Conservation (phyloP, 495 filamentous ascomycete species). For the Rhizodiscina lignyota region DNA sequence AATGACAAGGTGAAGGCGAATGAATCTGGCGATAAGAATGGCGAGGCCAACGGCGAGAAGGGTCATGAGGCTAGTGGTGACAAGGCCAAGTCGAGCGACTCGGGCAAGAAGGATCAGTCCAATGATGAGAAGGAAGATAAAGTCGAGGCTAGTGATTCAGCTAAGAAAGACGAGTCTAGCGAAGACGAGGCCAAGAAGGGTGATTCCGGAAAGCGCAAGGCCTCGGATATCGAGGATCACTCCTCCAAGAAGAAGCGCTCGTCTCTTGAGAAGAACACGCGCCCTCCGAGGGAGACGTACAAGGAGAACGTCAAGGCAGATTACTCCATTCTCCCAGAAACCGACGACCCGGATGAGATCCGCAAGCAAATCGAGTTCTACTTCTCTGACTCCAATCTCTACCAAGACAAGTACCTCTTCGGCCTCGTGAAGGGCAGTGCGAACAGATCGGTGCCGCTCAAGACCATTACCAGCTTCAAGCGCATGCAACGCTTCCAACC, state of each 20-base stretch:
- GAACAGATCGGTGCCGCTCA: slow-evolving; percentile 66
- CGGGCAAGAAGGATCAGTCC: no score
- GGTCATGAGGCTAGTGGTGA: slow-evolving; percentile 1
- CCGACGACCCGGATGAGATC: slow-evolving; percentile 59
- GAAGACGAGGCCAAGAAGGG: background rate
- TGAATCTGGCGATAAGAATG: no score
- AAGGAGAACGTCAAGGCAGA: slow-evolving; percentile 17
- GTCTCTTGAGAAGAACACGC: no score
- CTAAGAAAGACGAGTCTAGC: background rate
- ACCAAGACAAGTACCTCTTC: slow-evolving; percentile 74
- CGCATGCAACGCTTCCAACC: slow-evolving; percentile 89
- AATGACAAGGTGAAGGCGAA: background rate
- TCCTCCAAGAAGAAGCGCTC: slow-evolving; percentile 1
- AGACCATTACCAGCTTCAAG: slow-evolving; percentile 65
- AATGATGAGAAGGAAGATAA: slow-evolving; percentile 3
- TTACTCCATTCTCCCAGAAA: slow-evolving; percentile 39
- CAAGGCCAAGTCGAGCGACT: background rate
- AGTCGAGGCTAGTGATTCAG: slow-evolving; percentile 1
- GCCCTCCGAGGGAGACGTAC: no score
- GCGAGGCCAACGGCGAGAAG: no score
- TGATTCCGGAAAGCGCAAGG: slow-evolving; percentile 4
- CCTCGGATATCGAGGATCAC: background rate
- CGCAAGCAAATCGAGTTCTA: slow-evolving; percentile 95
- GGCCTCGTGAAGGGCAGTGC: slow-evolving; percentile 51
- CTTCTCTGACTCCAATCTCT: slow-evolving; percentile 85